Evolutionary conservation across 2,329 filamentous ascomycete genomes (phyloP).

Genomic region (Phyllosticta citrichinensis): DNA sequence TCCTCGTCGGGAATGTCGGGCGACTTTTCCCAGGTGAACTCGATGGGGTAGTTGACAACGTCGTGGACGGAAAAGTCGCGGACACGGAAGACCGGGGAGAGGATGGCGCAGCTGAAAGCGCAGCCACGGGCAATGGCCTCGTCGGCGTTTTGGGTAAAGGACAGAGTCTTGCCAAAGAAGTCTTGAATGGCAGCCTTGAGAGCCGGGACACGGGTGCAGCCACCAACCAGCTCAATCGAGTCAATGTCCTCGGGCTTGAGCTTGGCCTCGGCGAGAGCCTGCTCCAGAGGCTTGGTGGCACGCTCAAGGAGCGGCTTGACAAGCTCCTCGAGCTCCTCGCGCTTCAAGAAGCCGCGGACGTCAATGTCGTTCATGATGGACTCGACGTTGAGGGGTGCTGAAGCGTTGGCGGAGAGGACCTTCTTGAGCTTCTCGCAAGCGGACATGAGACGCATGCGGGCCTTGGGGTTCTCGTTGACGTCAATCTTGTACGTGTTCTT

Average conservation of each 20-base stretch:
- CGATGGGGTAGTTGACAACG: slow-evolving; percentile 95
- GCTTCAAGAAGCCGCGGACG: slow-evolving; percentile 78
- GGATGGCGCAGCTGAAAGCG: slow-evolving; percentile 94
- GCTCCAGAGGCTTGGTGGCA: slow-evolving; percentile 66
- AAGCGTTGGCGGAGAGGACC: slow-evolving; percentile 88
- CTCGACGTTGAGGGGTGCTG: slow-evolving; percentile 90
- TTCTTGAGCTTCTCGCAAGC: slow-evolving; percentile 98
- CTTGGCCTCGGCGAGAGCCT: slow-evolving; percentile 89
- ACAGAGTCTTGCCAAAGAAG: slow-evolving; percentile 88
- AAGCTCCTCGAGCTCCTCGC: slow-evolving; percentile 87
- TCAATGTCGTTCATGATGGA: slow-evolving; percentile 98
- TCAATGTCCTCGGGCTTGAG: slow-evolving; percentile 89
- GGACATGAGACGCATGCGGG: slow-evolving; percentile 72
- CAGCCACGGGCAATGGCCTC: slow-evolving; percentile 93
- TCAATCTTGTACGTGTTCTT: slow-evolving; percentile 97
- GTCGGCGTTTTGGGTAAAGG: slow-evolving; percentile 96
- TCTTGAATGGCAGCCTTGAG: slow-evolving; percentile 82
- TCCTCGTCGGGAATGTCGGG: slow-evolving; percentile 97
- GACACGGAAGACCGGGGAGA: slow-evolving; percentile 95
- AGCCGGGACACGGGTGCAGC: slow-evolving; percentile 83
- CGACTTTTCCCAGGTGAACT: slow-evolving; percentile 98
- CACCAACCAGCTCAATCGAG: slow-evolving; percentile 84
- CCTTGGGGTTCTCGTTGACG: slow-evolving; percentile 83
- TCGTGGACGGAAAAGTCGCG: slow-evolving; percentile 97
- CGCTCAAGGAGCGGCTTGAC: slow-evolving; percentile 74